These are phyloP conservation scores for Aureobasidium sp. DNA, from an alignment of 2,329 filamentous ascomycete genomes.

Conservation along the genomic window DNA sequence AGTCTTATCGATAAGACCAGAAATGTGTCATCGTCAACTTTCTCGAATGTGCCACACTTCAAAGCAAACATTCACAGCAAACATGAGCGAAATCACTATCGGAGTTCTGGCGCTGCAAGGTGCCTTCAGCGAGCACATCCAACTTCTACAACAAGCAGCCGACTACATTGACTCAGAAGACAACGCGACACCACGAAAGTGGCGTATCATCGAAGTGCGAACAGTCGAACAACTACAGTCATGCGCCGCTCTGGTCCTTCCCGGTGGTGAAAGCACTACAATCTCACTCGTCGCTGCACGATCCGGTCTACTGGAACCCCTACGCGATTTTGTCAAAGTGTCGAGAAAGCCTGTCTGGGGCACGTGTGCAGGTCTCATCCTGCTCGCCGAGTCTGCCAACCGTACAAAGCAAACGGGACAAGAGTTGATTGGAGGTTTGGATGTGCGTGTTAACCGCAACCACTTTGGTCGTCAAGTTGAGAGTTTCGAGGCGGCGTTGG, in stretches of 20 bases:
- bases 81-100: slow-evolving; percentile 40
- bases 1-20: neutral
- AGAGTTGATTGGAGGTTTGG: slow-evolving; percentile 84
- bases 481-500: slow-evolving; percentile 72
- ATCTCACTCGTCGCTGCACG: slow-evolving; percentile 82
- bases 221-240: slow-evolving; percentile 61
- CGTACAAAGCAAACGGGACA: slow-evolving; percentile 85
- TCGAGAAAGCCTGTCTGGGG: slow-evolving; percentile 83
- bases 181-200: slow-evolving; percentile 27
- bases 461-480: slow-evolving; percentile 92
- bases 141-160: slow-evolving; percentile 64
- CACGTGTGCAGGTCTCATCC: slow-evolving; percentile 88
- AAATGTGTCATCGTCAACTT: neutral
- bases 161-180: slow-evolving; percentile 35
- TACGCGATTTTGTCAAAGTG: slow-evolving; percentile 85
- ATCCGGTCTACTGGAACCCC: slow-evolving; percentile 72
- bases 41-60: neutral
- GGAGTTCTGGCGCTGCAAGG: slow-evolving; percentile 76
- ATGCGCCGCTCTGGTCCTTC: slow-evolving; percentile 82
- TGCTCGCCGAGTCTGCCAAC: slow-evolving; percentile 82
- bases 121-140: slow-evolving; percentile 83
- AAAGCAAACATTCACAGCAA: neutral
- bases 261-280: slow-evolving; percentile 90
- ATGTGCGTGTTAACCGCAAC: slow-evolving; percentile 86
- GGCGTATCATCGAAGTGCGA: slow-evolving; percentile 71